Evolutionary conservation across 2,329 filamentous ascomycete genomes (phyloP), one percentile per base, ranked within the genome.

Genomic region (Hypoxylon sp.): DNA sequence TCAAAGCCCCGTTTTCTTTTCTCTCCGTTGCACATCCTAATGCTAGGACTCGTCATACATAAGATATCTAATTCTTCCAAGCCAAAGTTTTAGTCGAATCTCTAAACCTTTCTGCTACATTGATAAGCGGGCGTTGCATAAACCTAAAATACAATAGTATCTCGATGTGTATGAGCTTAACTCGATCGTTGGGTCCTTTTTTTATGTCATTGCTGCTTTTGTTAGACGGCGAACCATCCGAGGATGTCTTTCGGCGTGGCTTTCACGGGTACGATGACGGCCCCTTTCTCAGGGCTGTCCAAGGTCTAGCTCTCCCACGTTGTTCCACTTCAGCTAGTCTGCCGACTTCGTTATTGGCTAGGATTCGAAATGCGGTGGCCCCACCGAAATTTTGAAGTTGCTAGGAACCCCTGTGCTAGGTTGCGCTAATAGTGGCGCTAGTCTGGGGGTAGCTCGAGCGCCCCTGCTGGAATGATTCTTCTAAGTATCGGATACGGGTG

Each of bases 321-420:
- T 35, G 53, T 57, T 17, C 64, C 70, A 60, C 67, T 61, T 53
- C 46, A 19, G 31, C 19, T 65, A 42, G 31, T 27, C 37, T 46
- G 11, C 17, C 60, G 21, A 17, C n/a, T 15, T 27, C n/a, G 7
- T 55, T 47, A 75, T 74, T 75, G 71, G 74, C 24, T 21, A 39
- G n/a, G 19, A 44, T 10, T 2, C 59, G 56, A 64, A 65, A 68
- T 68, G 39, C 29, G 46, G 62, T 71, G 71, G 74, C 52, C 55
- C 67, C 52, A 51, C 57, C 67, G 62, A 73, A 76, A 75, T 75
- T 75, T 76, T 65, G 69, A 62, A 59, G 31, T 56, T 61, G 52
- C 72, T 59, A 62, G 73, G 73, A 44, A 57, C 35, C 60, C 62
- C 61, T 65, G 74, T 65, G 61, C 62, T 70, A 69, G 67, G 59